Percentiles rank a stretch among this genome's conserved stretches.
phyloP scores from a whole-genome alignment of 148 eudicot species.

The Rhododendron simsii region DNA sequence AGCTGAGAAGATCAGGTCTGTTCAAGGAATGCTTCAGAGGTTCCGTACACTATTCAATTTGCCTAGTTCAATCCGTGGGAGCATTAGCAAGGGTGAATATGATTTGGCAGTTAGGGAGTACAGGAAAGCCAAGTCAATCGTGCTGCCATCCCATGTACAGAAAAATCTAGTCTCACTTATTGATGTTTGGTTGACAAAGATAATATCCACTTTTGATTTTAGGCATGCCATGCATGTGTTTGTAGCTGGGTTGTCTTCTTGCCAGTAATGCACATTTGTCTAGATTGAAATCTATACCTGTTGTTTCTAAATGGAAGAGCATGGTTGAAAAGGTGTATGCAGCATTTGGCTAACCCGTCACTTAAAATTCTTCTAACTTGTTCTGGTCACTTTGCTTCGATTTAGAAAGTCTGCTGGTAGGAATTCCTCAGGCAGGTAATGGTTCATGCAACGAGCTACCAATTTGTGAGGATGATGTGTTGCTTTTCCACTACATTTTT shows the following conservation, averaged over 20 bases:
- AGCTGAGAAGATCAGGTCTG: constrained; percentile 98
- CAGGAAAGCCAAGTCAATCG: constrained; percentile 97
- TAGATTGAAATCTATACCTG: background rate
- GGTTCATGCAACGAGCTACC: background rate
- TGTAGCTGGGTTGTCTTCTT: background rate
- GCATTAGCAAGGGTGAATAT: constrained; percentile 95
- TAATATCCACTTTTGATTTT: background rate
- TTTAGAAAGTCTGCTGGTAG: background rate
- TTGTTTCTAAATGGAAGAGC: background rate
- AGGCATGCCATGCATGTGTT: background rate
- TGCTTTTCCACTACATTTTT: background rate
- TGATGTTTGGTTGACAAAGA: background rate
- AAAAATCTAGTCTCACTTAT: background rate
- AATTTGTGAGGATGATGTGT: background rate
- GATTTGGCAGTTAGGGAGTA: constrained; percentile 99
- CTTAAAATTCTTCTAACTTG: background rate
- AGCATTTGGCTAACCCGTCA: background rate
- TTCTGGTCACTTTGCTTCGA: background rate
- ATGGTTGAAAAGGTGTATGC: background rate
- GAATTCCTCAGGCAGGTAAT: background rate
- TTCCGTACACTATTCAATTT: constrained; percentile 93
- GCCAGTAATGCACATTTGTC: background rate
- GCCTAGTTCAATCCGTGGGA: constrained; percentile 88
- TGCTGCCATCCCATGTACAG: constrained; percentile 88
- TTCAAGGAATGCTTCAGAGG: constrained; percentile 99